Evolutionary conservation across 768 basidiomycete genomes (phyloP).

Genomic region (Russula sp.): DNA sequence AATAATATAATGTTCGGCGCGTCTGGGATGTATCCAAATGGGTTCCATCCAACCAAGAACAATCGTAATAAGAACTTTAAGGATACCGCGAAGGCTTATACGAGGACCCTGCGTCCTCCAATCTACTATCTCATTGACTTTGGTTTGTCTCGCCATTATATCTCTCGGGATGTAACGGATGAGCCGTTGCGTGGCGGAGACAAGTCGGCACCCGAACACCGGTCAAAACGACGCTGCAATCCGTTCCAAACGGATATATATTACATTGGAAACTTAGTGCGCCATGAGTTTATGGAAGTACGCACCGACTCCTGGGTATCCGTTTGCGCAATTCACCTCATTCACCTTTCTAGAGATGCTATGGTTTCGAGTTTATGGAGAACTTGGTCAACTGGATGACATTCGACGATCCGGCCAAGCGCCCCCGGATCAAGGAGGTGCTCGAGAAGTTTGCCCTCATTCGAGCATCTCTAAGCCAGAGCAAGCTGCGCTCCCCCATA

Average conservation of each 20-base stretch:
- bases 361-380: constrained; percentile 33
- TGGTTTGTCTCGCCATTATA: constrained; percentile 33
- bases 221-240: constrained; percentile 28
- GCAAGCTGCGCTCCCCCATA: constrained; percentile 19
- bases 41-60: constrained; percentile 35
- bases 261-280: constrained; percentile 38
- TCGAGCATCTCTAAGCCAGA: constrained; percentile 1
- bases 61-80: constrained; percentile 31
- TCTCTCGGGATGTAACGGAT: constrained; percentile 34
- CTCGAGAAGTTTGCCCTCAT: constrained; percentile 9
- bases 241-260: constrained; percentile 41
- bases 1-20: constrained; percentile 36
- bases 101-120: constrained; percentile 33
- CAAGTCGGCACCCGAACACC: constrained; percentile 40
- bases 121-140: constrained; percentile 36
- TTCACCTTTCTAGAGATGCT: constrained; percentile 27
- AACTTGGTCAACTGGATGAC: constrained; percentile 35
- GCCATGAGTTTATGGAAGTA: constrained; percentile 35
- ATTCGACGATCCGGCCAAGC: constrained; percentile 30
- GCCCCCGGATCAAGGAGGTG: constrained; percentile 33
- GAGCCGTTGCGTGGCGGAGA: constrained; percentile 43
- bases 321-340: background rate
- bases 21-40: constrained; percentile 32
- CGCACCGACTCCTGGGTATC: background rate
- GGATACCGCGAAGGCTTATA: constrained; percentile 29